Evolutionary conservation across 2,329 filamentous ascomycete genomes (phyloP), one percentile per base, ranked within the genome.

Genomic region (Boeremia lycopersici): DNA sequence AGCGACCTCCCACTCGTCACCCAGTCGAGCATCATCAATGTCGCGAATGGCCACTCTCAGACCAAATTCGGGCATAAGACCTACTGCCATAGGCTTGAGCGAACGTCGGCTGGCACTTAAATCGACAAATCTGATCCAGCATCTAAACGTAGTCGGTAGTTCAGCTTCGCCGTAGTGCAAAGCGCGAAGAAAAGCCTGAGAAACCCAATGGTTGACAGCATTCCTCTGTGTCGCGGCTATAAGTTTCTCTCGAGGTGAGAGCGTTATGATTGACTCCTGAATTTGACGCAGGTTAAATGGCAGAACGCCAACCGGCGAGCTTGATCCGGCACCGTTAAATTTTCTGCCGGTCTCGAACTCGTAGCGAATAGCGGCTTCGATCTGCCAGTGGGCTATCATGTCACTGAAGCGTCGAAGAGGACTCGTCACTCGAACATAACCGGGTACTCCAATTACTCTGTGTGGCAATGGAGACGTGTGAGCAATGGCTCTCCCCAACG

Each of bases 381-480:
- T 85, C 61, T 88, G 85, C 79, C 86, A 88, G 66, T 87, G 85
- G 10, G 79, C 75, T 40, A 88, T 77, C 67, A 88, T 78, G 69
- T 88, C 86, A 41, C 76, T 78, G 68, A 83, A 87, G 33, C 85
- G 79, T 45, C 86, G 81, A 19, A 88, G 76, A 1, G 86, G 86
- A 63, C 82, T 86, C 0, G 85, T 88, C 45, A 80, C 79, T 71
- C 84, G 86, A 54, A 80, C 71, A 63, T 87, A 87, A 25, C 77
- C 68, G 26, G 79, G 71, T 26, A 84, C 71, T 31, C 83, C 84
- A 2, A 87, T 72, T 7, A 79, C 69, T 4, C 72, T 69, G 62
- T 87, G 84, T 12, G 71, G 75, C 17, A 81, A 56, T 1, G 84
- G 82, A 3, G 65, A 72, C 2, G 78, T 79, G 30, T 79, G 76